Percentiles rank a stretch among this genome's conserved stretches.
Conservation (phyloP, 2,329 filamentous ascomycete genomes). For the Phyllosticta paracitricarpa region DNA sequence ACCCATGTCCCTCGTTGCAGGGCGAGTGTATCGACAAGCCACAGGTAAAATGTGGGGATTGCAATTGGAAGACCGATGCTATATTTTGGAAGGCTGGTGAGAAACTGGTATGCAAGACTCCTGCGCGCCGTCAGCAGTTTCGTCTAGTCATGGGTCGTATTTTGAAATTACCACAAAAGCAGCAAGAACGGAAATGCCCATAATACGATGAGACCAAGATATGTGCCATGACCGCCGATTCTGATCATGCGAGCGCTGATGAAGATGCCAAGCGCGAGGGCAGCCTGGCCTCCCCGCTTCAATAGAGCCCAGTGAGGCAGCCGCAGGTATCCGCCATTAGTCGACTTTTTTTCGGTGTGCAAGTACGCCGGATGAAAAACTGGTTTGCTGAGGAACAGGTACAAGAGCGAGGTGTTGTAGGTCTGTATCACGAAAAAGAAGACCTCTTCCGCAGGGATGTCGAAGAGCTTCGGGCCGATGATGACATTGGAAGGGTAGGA, state of each 20-base stretch:
- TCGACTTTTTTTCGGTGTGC: constrained; percentile 25
- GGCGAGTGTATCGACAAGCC: constrained; percentile 61
- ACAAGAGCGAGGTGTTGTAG: constrained; percentile 60
- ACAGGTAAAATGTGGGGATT: constrained; percentile 59
- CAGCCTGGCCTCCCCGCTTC: constrained; percentile 35
- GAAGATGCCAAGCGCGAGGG: constrained; percentile 30
- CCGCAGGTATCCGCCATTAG: constrained; percentile 13
- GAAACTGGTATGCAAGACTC: constrained; percentile 53
- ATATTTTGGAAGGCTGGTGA: constrained; percentile 48
- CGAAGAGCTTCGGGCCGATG: constrained; percentile 50
- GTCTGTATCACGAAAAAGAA: constrained; percentile 74
- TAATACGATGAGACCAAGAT: constrained; percentile 58
- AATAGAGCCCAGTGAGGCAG: constrained; percentile 25
- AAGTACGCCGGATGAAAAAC: constrained; percentile 47
- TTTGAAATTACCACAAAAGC: constrained; percentile 43
- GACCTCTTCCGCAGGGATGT: constrained; percentile 61
- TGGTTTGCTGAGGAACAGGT: constrained; percentile 56
- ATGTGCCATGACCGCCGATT: constrained; percentile 46
- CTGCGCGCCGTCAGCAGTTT: constrained; percentile 19
- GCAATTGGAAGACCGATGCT: constrained; percentile 51
- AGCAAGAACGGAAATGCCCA: constrained; percentile 61
- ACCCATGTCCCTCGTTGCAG: constrained; percentile 61
- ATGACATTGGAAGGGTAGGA: constrained; percentile 58
- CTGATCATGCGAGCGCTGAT: constrained; percentile 38
- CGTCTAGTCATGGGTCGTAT: neutral